Evolutionary conservation across 164 flowering plant genomes (phyloP).

Genomic region (Malania oleifera): DNA sequence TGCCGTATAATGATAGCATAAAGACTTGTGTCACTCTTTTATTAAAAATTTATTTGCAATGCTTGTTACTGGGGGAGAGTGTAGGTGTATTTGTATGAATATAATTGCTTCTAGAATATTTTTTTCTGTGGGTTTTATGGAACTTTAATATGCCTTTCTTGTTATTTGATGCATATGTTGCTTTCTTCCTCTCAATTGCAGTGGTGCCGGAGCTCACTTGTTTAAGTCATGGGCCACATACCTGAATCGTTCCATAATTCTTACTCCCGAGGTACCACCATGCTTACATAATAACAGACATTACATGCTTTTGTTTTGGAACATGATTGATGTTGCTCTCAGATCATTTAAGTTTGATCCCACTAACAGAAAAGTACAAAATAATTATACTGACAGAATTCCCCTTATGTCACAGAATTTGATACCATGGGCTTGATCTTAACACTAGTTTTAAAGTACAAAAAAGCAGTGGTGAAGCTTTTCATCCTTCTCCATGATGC

Average conservation of each 20-base stretch:
- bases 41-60: too few relatives aligned
- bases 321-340: neutral
- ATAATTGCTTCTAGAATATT: too few relatives aligned
- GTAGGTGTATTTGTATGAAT: too few relatives aligned
- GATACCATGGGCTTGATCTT: neutral
- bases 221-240: constrained; percentile 88
- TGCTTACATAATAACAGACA: neutral
- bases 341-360: neutral
- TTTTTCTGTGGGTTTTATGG: too few relatives aligned
- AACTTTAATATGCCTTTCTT: too few relatives aligned
- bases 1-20: too few relatives aligned
- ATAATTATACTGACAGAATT: too few relatives aligned
- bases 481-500: neutral
- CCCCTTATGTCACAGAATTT: neutral
- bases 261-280: constrained; percentile 89
- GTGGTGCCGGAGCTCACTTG: constrained; percentile 97
- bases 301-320: neutral
- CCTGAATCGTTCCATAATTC: constrained; percentile 83
- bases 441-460: neutral
- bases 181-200: constrained; percentile 22
- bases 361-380: neutral
- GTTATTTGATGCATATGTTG: constrained; percentile 5
- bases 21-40: too few relatives aligned
- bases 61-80: too few relatives aligned
- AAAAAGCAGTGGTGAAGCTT: neutral